Evolutionary conservation across 2,329 filamentous ascomycete genomes (phyloP).

Genomic region (Aureobasidium vineae): DNA sequence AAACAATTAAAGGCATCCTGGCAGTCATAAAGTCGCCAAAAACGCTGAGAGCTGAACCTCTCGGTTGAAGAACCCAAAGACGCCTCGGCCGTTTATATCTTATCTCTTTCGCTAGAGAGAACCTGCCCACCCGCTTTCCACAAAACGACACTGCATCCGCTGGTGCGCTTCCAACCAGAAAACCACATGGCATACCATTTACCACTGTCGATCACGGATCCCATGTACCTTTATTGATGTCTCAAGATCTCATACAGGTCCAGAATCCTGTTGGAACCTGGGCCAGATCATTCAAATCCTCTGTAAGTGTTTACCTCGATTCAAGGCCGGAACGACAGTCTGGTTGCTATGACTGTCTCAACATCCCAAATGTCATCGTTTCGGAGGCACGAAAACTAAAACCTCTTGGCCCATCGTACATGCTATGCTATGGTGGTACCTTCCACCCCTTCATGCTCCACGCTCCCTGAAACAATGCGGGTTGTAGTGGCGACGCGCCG

Average conservation of each 20-base stretch:
- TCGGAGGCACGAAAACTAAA: neutral
- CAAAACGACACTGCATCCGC: slow-evolving; percentile 13
- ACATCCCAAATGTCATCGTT: neutral
- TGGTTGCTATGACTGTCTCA: neutral
- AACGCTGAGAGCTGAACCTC: neutral
- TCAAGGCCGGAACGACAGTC: neutral
- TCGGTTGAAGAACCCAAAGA: neutral
- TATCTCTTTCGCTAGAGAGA: neutral
- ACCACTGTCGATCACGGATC: neutral
- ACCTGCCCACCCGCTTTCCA: neutral
- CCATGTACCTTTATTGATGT: slow-evolving; percentile 3
- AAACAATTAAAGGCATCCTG: neutral
- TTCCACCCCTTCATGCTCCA: neutral
- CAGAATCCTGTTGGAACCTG: neutral
- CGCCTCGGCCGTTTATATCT: neutral
- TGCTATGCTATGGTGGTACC: neutral
- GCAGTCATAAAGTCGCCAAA: neutral
- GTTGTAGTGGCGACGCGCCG: slow-evolving; percentile 24
- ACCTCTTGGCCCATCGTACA: neutral
- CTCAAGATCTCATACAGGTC: slow-evolving; percentile 2
- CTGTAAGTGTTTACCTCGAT: neutral
- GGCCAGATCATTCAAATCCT: neutral
- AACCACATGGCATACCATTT: slow-evolving; percentile 15
- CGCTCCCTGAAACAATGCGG: slow-evolving; percentile 8
- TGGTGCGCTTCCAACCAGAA: neutral